Evolutionary conservation across 768 basidiomycete genomes (phyloP), one percentile per base, ranked within the genome.

Genomic region (Tricholoma matsutake): DNA sequence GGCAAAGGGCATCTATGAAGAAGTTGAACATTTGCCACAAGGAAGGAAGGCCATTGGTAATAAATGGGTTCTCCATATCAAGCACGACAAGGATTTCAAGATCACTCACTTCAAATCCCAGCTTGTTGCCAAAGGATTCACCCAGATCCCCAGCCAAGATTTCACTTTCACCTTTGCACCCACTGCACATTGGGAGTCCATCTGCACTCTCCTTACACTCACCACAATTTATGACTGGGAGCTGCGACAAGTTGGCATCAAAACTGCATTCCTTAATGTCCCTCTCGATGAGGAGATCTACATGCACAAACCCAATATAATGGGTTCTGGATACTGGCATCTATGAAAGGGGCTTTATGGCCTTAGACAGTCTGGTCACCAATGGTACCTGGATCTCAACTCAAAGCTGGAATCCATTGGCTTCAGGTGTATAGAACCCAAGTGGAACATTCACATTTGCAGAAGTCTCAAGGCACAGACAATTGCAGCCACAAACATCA

Each of bases 231-330:
- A 59, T 16, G 66, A 67, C 56, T 71, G 71, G 63, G 67, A 70
- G 1, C 45, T 77, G 1, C 64, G 72, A 6, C 73, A 75, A 56
- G 58, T 76, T 6, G 75, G 77, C 58, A 60, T 79, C 39, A 74
- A 75, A 41, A 67, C 68, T 0, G 75, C 71, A 5, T 61, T 59
- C 58, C 60, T 68, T 1, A 52, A 68, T 56, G 65, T 65, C 6
- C 39, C 60, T 0, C 69, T 79, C 2, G 59, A 65, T 3, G 67
- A 71, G 35, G 52, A 63, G 3, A 72, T 78, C 47, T 82, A 74
- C 62, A 75, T 80, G 72, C 41, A 41, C 3, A 41, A 41, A 41
- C 20, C 45, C 2, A 11, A 47, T 47, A 11, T 7, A 51, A 11
- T 51, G 11, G 49, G 49, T 11, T 5, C 49, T 2, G 25, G 25